Evolutionary conservation across 345 rosid species (phyloP).

Genomic region (Boechera retrofracta): DNA sequence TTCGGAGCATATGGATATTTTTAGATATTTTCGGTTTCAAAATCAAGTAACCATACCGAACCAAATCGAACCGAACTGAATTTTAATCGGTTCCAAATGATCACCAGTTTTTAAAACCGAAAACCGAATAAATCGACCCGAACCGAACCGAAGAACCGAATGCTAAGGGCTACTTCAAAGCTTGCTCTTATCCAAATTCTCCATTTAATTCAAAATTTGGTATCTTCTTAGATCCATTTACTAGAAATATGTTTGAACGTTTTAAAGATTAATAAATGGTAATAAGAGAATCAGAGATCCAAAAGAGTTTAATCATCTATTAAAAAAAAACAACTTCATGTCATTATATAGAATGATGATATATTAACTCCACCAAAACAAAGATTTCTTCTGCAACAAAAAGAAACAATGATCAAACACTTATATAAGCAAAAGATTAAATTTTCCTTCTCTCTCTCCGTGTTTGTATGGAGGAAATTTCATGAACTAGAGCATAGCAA

Average conservation of each 20-base stretch:
- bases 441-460: not conserved
- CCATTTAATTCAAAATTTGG: not conserved
- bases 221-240: not conserved
- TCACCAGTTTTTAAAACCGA: no score
- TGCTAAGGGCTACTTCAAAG: not conserved
- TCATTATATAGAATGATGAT: not conserved
- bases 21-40: no score
- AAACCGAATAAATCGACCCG: no score
- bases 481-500: constrained; percentile 53
- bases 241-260: not conserved
- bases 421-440: not conserved
- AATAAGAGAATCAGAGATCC: not conserved
- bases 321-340: not conserved
- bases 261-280: not conserved
- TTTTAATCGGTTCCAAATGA: no score
- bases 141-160: no score
- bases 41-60: no score
- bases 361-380: constrained; percentile 23
- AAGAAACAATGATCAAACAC: no score
- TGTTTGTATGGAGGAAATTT: constrained; percentile 17
- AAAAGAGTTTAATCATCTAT: not conserved
- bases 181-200: not conserved
- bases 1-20: no score
- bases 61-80: no score
- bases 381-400: constrained; percentile 15